Evolutionary conservation across 2,329 filamentous ascomycete species (phyloP).

Genomic region (Apiospora koreana): DNA sequence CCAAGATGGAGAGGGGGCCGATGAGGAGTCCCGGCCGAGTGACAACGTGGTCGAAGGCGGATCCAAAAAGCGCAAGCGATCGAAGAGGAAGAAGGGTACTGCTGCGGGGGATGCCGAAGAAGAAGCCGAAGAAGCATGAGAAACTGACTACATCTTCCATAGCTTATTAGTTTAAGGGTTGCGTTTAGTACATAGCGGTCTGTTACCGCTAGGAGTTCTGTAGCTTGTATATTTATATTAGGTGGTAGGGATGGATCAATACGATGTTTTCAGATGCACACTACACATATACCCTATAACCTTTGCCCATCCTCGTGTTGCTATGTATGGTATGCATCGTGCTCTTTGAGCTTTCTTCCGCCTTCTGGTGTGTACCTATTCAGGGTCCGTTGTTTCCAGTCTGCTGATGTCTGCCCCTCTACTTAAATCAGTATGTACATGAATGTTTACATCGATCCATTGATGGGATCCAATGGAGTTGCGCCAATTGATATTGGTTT

Average conservation of each 20-base stretch:
- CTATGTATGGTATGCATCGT: background rate
- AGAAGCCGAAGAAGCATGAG: background rate
- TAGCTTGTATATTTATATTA: conserved; percentile 2
- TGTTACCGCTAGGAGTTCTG: background rate
- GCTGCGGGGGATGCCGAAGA: background rate
- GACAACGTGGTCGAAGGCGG: conserved; percentile 37
- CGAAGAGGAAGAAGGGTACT: conserved; percentile 26
- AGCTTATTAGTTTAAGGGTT: background rate
- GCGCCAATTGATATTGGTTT: background rate
- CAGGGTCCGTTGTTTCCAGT: too few relatives aligned
- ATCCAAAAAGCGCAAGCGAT: conserved; percentile 36
- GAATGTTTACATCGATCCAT: background rate
- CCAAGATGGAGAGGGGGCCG: conserved; percentile 31
- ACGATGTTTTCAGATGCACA: background rate
- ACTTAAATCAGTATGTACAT: too few relatives aligned
- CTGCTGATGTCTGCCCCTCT: too few relatives aligned
- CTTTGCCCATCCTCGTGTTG: too few relatives aligned
- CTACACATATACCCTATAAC: background rate
- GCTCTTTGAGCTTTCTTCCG: background rate
- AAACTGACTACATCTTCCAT: background rate
- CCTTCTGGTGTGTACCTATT: background rate
- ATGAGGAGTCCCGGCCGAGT: conserved; percentile 22
- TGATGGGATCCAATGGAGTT: background rate
- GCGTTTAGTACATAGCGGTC: background rate
- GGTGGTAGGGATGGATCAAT: background rate